phyloP scores from a whole-genome alignment of 2,329 filamentous ascomycete genomes.

The Aspergillus pseudoviridinutans region DNA sequence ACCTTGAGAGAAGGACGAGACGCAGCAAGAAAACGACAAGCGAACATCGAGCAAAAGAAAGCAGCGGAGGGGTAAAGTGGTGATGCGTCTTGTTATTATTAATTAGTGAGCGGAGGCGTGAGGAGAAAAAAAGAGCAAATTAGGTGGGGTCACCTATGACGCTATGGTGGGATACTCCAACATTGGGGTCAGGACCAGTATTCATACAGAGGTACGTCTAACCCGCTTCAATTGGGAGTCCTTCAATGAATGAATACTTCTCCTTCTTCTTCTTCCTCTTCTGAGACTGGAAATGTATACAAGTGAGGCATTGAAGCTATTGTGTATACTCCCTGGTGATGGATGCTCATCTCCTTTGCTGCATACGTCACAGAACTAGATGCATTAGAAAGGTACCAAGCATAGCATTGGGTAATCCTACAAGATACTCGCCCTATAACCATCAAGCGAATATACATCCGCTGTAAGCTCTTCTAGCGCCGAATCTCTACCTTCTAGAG shows the following conservation, averaged over 20 bases:
- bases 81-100: conserved; percentile 2
- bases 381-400: no score
- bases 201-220: background rate
- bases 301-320: background rate
- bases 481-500: no score
- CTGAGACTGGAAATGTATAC: background rate
- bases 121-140: conserved; percentile 9
- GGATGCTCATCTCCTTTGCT: no score
- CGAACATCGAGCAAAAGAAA: conserved; percentile 19
- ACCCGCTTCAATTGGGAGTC: background rate
- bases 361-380: no score
- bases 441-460: no score
- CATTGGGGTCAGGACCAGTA: background rate
- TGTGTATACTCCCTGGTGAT: background rate
- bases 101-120: conserved; percentile 4
- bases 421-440: no score
- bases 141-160: conserved; percentile 17
- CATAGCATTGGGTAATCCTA: no score
- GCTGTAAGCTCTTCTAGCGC: no score
- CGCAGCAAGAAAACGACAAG: conserved; percentile 11
- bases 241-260: background rate
- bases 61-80: conserved; percentile 10
- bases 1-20: conserved; percentile 20
- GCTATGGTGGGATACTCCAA: conserved; percentile 6
- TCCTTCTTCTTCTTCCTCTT: background rate